Percentiles rank a stretch among this genome's conserved stretches.
These are phyloP conservation scores for Aureobasidium namibiae DNA, from an alignment of 2,329 filamentous ascomycete genomes.

Conservation along the genomic window DNA sequence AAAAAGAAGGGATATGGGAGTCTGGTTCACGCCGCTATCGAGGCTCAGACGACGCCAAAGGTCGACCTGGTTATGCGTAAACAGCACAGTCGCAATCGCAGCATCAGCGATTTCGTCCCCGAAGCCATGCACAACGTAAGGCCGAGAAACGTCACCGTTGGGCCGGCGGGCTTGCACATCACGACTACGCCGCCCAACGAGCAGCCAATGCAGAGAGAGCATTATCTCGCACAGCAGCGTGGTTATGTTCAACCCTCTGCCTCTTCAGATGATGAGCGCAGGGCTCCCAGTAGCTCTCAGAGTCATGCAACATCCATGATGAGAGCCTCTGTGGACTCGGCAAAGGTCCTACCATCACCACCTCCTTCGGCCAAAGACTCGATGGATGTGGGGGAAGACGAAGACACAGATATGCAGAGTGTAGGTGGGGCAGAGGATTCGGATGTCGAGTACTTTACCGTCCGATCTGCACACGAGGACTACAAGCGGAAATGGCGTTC, in stretches of 20 bases:
- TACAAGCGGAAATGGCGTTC: slow-evolving; percentile 68
- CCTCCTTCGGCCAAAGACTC: slow-evolving; percentile 63
- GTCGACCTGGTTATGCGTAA: neutral
- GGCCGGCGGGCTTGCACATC: slow-evolving; percentile 40
- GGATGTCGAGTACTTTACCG: slow-evolving; percentile 36
- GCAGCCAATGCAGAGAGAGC: slow-evolving; percentile 61
- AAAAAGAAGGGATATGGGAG: slow-evolving; percentile 42
- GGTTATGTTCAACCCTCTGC: slow-evolving; percentile 51
- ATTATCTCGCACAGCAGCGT: slow-evolving; percentile 69
- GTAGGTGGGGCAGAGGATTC: slow-evolving; percentile 26
- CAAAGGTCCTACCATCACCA: slow-evolving; percentile 57
- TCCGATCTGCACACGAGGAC: slow-evolving; percentile 56
- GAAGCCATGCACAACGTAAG: slow-evolving; percentile 60
- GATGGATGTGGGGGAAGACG: slow-evolving; percentile 46
- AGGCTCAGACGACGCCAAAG: slow-evolving; percentile 17
- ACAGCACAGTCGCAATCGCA: slow-evolving; percentile 65
- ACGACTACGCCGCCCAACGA: slow-evolving; percentile 43
- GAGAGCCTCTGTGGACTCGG: slow-evolving; percentile 15
- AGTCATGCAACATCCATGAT: slow-evolving; percentile 35
- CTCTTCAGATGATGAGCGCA: neutral
- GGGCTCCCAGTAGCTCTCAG: slow-evolving; percentile 31
- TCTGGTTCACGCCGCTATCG: slow-evolving; percentile 33
- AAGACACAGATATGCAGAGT: slow-evolving; percentile 31
- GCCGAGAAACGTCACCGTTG: slow-evolving; percentile 62
- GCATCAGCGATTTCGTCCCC: slow-evolving; percentile 80